Base-by-base conservation (phyloP, 768 basidiomycete genomes). In the Phanerochaete carnosa region DNA sequence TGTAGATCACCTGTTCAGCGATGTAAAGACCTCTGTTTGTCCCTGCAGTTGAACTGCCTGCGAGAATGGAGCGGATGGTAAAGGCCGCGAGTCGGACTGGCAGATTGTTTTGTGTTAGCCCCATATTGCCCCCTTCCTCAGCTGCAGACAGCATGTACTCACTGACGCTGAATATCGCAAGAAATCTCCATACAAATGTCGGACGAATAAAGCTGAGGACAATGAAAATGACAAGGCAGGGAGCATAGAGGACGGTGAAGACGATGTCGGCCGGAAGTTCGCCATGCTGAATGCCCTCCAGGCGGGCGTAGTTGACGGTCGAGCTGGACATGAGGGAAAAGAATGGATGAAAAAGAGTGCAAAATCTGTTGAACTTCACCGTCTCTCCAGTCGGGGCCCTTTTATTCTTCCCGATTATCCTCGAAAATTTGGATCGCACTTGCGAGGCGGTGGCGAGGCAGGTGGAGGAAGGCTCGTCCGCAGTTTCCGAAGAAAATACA, bases 81-180 rank as follows among this genome's bases (percentile, higher is more conserved):
- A 75, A 75, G 3, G 70, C 71, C 1, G 64, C 57, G 15, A 70
- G 39, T n/a, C 74, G 72, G 28, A 70, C 73, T 75, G 49, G 19
- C 33, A 56, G n/a, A n/a, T n/a, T n/a, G n/a, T n/a, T n/a, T 30
- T 15, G 25, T n/a, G n/a, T n/a, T n/a, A 30, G 9, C 32, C 11
- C 9, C 19, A 50, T 28, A 33, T 26, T 45, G 39, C 28, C 9
- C 13, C 4, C 28, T 29, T 43, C 19, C 25, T 25, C 16, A 15
- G 11, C 12, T 12, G 19, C 19, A 22, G 33, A 37, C 39, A 23
- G n/a, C 25, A 15, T 22, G 28, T 15, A 45, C 59, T 54, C 30
- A 61, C 63, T 26, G 13, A 60, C 11, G 32, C 55, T 51, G 57
- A 64, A 61, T 3, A 64, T 19, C 6, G 37, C 16, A 3, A 62